Evolutionary conservation across 2,329 filamentous ascomycete genomes (phyloP).

Genomic region (Trichoderma hamatum): DNA sequence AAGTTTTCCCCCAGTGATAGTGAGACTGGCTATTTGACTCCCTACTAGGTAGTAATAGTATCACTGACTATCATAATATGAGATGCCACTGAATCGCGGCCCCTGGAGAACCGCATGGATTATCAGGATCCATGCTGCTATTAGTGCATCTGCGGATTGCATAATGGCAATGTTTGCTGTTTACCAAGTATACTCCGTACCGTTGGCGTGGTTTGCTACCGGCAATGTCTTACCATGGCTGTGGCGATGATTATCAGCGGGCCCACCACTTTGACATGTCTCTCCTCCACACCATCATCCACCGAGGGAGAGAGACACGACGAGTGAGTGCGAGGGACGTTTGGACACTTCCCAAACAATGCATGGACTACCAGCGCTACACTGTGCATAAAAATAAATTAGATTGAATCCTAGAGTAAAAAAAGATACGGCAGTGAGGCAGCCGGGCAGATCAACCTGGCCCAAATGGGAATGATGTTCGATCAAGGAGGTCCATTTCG

Average conservation of each 20-base stretch:
- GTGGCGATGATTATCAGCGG: neutral
- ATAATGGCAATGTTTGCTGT: neutral
- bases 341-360: neutral
- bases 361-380: neutral
- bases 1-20: neutral
- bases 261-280: neutral
- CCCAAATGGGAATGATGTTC: neutral
- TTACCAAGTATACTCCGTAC: neutral
- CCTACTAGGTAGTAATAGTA: neutral
- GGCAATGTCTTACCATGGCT: neutral
- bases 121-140: neutral
- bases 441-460: neutral
- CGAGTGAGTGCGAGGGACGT: neutral
- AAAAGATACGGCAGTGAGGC: neutral
- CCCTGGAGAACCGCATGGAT: neutral
- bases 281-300: neutral
- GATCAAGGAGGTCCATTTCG: neutral
- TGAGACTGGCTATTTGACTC: neutral
- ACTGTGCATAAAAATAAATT: neutral
- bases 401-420: neutral
- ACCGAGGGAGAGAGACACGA: neutral
- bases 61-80: neutral
- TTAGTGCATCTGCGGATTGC: no score
- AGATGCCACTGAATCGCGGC: neutral
- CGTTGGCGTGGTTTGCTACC: neutral